A percentile compares a stretch with the other conserved stretches of the same genome.
phyloP scores from a whole-genome alignment of 805 yeast species.

The Komagataella phaffii region DNA sequence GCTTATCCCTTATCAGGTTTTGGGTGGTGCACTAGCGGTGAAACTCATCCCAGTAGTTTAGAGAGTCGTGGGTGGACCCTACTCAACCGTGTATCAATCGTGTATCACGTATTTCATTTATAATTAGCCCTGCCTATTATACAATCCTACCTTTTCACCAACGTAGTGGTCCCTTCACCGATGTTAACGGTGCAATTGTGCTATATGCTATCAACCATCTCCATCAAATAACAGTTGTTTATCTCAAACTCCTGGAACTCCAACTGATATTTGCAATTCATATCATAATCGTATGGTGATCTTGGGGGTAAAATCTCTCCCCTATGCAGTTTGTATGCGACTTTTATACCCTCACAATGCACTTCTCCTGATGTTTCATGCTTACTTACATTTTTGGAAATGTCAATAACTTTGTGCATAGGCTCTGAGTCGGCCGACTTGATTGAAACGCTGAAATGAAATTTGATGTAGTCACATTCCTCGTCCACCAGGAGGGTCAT shows the following conservation, averaged over 20 bases:
- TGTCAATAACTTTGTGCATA: neutral
- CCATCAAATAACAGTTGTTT: slow-evolving; percentile 11
- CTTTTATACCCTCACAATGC: slow-evolving; percentile 2
- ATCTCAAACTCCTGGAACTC: slow-evolving; percentile 9
- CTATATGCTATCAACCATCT: neutral
- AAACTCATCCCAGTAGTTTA: neutral
- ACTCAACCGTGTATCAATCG: neutral
- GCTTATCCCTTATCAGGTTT: neutral
- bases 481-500: slow-evolving; percentile 10
- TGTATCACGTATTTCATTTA: neutral
- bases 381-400: neutral
- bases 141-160: neutral
- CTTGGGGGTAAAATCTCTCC: slow-evolving; percentile 13
- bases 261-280: slow-evolving; percentile 10
- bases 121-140: neutral
- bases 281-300: slow-evolving; percentile 14
- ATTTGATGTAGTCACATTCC: slow-evolving; percentile 10
- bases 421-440: neutral
- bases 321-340: slow-evolving; percentile 8
- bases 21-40: neutral
- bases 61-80: neutral
- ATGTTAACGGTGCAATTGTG: too few relatives aligned
- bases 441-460: slow-evolving; percentile 10
- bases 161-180: neutral
- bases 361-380: slow-evolving; percentile 1